Conservation (phyloP, 192 early-diverging fungal genomes). For the Spinellus fusiger region DNA sequence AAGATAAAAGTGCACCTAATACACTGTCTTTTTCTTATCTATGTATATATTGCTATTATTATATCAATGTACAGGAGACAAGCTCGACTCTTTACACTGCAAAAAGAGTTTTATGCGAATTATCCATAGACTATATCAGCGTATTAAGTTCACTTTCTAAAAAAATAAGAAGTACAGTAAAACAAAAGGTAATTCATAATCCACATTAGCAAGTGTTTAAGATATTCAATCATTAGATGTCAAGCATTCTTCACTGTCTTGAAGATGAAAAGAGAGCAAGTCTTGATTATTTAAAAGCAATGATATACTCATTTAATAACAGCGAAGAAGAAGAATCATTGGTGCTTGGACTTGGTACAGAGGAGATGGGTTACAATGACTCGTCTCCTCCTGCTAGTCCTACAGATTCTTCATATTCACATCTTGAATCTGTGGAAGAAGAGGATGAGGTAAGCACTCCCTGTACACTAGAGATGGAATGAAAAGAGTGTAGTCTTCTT, state of each 20-base stretch:
- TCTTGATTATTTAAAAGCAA: neutral
- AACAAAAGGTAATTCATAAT: neutral
- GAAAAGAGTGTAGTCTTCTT: no score
- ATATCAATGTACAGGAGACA: slow-evolving; percentile 10
- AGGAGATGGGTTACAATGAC: neutral
- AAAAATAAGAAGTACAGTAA: neutral
- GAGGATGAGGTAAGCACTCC: neutral
- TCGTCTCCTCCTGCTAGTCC: neutral
- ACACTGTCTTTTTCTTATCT: no score
- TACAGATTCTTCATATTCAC: neutral
- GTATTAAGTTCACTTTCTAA: neutral
- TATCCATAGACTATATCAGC: slow-evolving; percentile 12
- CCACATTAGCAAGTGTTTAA: neutral
- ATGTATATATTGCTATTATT: no score
- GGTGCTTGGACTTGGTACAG: neutral
- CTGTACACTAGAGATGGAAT: no score
- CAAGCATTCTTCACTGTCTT: neutral
- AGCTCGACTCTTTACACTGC: slow-evolving; percentile 4
- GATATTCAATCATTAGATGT: neutral
- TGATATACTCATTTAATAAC: neutral
- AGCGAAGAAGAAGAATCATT: neutral
- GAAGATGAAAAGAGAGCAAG: neutral
- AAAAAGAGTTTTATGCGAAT: slow-evolving; percentile 8
- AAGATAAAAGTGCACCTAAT: no score
- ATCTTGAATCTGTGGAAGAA: neutral